A percentile compares a stretch with the other conserved stretches of the same genome.
These are phyloP conservation scores for Penicillium sp. DNA, from an alignment of 2,329 filamentous ascomycete genomes.

Conservation along the genomic window DNA sequence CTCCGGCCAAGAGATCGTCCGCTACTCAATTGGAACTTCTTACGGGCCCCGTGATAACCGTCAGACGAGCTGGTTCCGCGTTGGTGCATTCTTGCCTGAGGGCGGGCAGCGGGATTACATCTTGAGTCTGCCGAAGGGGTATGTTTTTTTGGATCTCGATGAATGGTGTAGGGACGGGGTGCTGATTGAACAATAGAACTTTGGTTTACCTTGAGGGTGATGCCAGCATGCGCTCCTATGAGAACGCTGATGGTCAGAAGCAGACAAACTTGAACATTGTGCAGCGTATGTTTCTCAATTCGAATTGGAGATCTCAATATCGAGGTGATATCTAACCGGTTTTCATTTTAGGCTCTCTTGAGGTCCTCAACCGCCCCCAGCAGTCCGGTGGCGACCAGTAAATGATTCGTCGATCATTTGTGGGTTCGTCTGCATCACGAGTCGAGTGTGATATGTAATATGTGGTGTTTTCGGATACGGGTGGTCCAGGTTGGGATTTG, in stretches of 20 bases:
- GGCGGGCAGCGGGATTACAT: conserved; percentile 70
- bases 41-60: conserved; percentile 66
- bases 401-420: background rate
- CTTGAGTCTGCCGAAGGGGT: conserved; percentile 79
- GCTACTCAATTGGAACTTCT: conserved; percentile 72
- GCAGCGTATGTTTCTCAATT: conserved; percentile 64
- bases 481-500: background rate
- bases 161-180: background rate
- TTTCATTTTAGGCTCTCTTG: conserved; percentile 26
- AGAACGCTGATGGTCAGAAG: conserved; percentile 68
- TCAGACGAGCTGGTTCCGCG: conserved; percentile 80
- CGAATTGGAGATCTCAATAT: background rate
- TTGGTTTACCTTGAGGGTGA: conserved; percentile 83
- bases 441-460: background rate
- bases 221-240: conserved; percentile 64
- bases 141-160: conserved; percentile 40
- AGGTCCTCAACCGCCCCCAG: conserved; percentile 35
- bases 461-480: conserved; percentile 3
- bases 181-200: conserved; percentile 53
- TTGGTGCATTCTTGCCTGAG: conserved; percentile 69
- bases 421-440: background rate
- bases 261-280: conserved; percentile 63
- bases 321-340: background rate
- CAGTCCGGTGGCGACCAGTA: conserved; percentile 10
- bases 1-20: conserved; percentile 70